Conservation (phyloP, 306 rosid genomes). For the Inga leiocalycina region DNA sequence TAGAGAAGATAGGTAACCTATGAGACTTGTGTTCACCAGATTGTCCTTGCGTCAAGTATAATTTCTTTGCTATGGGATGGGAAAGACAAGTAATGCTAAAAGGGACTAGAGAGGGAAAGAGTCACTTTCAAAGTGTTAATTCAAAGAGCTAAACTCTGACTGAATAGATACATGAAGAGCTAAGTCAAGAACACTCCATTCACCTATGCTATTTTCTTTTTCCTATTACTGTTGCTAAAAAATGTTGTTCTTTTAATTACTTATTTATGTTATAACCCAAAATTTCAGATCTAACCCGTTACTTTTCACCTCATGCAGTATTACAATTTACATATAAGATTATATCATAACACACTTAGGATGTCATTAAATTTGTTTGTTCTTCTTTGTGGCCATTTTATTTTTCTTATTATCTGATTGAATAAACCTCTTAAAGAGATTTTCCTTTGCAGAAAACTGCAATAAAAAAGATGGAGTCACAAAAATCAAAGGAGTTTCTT, state of each 20-base stretch:
- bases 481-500: constrained; percentile 79
- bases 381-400: neutral
- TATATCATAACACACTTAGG: neutral
- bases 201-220: neutral
- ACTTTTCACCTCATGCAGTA: too few species aligned
- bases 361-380: neutral
- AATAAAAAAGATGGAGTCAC: constrained; percentile 87
- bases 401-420: constrained; percentile 1
- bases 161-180: too few species aligned
- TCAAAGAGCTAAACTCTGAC: too few species aligned
- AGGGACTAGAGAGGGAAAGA: too few species aligned
- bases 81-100: too few species aligned
- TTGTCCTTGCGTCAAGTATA: too few species aligned
- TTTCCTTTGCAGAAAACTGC: constrained; percentile 71
- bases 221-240: neutral
- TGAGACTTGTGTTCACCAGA: too few species aligned
- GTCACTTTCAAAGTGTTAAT: too few species aligned
- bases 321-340: too few species aligned
- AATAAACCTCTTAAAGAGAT: neutral
- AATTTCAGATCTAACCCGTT: too few species aligned
- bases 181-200: neutral
- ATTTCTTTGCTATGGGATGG: too few species aligned
- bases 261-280: neutral
- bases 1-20: too few species aligned
- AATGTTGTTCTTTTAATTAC: neutral